A percentile compares a stretch with the other conserved stretches of the same genome.
phyloP scores from a whole-genome alignment of 176 grass and related monocot genomes.

The Juncus effusus region DNA sequence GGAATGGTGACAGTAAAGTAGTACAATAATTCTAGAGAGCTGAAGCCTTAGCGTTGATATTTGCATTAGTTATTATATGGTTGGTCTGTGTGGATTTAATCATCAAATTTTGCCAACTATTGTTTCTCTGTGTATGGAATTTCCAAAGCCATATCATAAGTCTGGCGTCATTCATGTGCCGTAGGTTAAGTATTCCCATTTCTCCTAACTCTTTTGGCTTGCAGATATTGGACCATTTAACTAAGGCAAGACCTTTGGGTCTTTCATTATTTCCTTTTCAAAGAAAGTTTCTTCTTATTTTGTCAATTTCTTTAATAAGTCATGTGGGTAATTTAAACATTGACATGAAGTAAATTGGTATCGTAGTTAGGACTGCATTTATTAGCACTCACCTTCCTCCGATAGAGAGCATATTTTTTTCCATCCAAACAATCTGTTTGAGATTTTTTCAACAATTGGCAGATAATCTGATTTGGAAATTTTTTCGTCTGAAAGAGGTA shows the following conservation, averaged over 20 bases:
- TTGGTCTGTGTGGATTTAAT: too few species aligned
- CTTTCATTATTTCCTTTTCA: not conserved
- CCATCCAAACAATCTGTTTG: not conserved
- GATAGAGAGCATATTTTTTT: not conserved
- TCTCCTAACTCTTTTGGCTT: not conserved
- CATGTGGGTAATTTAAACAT: not conserved
- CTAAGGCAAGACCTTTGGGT: too few species aligned
- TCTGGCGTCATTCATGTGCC: too few species aligned
- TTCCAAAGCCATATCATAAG: too few species aligned
- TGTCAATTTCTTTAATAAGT: not conserved
- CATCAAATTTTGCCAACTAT: too few species aligned
- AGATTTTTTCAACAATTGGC: not conserved
- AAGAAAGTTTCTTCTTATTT: not conserved
- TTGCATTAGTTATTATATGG: too few species aligned
- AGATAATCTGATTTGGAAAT: not conserved
- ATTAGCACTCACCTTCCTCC: not conserved
- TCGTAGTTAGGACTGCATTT: not conserved
- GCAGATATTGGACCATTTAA: too few species aligned
- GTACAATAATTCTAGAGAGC: too few species aligned
- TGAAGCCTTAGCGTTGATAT: too few species aligned
- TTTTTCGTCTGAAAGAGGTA: not conserved
- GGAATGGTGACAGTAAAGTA: too few species aligned
- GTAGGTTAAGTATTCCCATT: not conserved
- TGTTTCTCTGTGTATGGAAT: too few species aligned
- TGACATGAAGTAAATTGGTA: not conserved